Conservation (phyloP, 2,329 filamentous ascomycete species). For the Pestalotiopsis sp. region DNA sequence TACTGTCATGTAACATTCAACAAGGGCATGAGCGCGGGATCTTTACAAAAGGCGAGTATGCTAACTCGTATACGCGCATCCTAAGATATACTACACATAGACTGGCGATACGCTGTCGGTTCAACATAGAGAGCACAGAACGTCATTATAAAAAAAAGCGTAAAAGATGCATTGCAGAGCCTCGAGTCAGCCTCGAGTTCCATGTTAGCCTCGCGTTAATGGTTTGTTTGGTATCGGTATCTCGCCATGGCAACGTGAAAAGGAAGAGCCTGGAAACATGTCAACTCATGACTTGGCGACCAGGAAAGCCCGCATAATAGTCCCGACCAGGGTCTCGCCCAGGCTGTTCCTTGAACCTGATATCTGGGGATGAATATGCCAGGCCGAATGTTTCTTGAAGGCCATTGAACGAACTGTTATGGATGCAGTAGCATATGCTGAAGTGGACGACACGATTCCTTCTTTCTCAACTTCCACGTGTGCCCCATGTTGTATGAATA, state of each 20-base stretch:
- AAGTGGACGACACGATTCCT: no score
- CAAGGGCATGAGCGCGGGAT: neutral
- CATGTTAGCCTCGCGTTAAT: neutral
- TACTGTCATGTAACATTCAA: slow-evolving; percentile 8
- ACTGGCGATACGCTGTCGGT: neutral
- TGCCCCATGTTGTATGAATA: no score
- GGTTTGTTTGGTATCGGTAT: neutral
- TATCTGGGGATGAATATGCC: neutral
- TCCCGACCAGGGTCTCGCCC: neutral
- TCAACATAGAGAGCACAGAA: slow-evolving; percentile 4
- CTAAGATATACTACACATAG: neutral
- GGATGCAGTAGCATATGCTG: no score
- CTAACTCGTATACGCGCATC: neutral
- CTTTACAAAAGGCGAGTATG: neutral
- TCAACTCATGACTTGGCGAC: neutral
- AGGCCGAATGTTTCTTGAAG: neutral
- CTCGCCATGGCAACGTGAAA: neutral
- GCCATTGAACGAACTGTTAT: neutral
- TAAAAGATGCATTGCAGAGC: neutral
- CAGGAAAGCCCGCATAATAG: neutral
- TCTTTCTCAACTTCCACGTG: neutral
- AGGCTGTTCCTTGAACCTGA: neutral
- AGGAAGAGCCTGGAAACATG: neutral
- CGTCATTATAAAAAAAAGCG: neutral
- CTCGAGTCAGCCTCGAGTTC: neutral